Evolutionary conservation across 2,329 filamentous ascomycete species (phyloP), one percentile per base, ranked within the genome.

Genomic region (Cercospora zeina): DNA sequence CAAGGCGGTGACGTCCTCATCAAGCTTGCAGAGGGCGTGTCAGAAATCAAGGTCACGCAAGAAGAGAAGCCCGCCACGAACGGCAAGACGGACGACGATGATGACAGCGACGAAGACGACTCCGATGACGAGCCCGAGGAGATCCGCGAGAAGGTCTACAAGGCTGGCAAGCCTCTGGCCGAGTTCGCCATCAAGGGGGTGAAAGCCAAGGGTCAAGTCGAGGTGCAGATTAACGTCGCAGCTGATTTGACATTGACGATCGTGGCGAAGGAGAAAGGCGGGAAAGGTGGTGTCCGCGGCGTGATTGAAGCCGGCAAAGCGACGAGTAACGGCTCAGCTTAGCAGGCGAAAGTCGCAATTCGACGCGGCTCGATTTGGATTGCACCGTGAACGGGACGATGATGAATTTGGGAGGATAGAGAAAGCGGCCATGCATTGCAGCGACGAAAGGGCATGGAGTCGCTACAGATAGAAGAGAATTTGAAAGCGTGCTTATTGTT

Each of bases 31-130:
- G 95, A 99, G 81, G 95, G 91, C 69, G 85, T 85, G 70, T 88
- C 91, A 45, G 89, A 96, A 77, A 97, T 97, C 82, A 96, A 96
- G 79, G 87, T 96, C 71, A 93, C 90, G 66, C 91, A 95, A 81
- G 87, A 90, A 36, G 90, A 93, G 79, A 90, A 91, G 77, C 76
- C 81, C 24, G 81, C 82, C 65, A 81, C 79, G 70, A 82, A 84
- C 68, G 83, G 87, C 66, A 81, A 83, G 51, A 83, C 79, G 58
- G 65, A 67, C 16, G 85, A 86, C 21, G 85, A 86, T 61, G 85
- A 85, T 62, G 85, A 88, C 57, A 84, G 80, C 50, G 82, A 85
- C 30, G 82, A 84, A 3, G 82, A 80, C 9, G 80, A 81, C 57
- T 74, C 81, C 16, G 85, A 90, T 47, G 91, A 96, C 36, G 91